Percentiles rank a stretch among this genome's conserved stretches.
Conservation (phyloP, 805 yeast genomes). For the Barnettozyma vustinii region DNA sequence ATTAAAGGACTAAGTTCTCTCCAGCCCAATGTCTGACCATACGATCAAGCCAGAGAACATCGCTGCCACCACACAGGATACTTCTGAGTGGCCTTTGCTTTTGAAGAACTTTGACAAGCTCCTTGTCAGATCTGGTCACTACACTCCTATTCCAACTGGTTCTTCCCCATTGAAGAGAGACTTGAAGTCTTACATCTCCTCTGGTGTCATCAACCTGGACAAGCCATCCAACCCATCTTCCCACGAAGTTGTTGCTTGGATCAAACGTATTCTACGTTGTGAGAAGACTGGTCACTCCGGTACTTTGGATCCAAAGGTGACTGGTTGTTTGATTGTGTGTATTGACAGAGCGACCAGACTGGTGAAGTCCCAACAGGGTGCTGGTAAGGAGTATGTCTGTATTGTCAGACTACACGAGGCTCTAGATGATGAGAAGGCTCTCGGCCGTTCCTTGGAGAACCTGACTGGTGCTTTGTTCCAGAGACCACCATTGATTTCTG, state of each 20-base stretch:
- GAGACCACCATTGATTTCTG: conserved; percentile 98
- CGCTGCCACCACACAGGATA: conserved; percentile 66
- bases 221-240: conserved; percentile 98
- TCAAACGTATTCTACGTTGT: conserved; percentile 88
- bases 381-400: conserved; percentile 99
- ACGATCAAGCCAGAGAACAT: conserved; percentile 85
- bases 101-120: conserved; percentile 91
- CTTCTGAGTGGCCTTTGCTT: conserved; percentile 93
- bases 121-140: conserved; percentile 92
- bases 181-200: conserved; percentile 78
- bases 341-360: conserved; percentile 96
- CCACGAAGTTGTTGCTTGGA: conserved; percentile 99
- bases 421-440: conserved; percentile 81
- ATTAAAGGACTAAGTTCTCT: not conserved
- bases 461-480: conserved; percentile 98
- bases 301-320: conserved; percentile 97
- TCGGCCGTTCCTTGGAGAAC: conserved; percentile 84
- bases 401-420: conserved; percentile 94
- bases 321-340: conserved; percentile 98
- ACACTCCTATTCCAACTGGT: conserved; percentile 96
- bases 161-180: conserved; percentile 93
- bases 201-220: conserved; percentile 96
- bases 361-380: conserved; percentile 98
- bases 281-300: conserved; percentile 99
- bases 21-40: conserved; percentile 48